phyloP scores from a whole-genome alignment of 2,329 filamentous ascomycete species.

The Xylariomycetidae sp. region DNA sequence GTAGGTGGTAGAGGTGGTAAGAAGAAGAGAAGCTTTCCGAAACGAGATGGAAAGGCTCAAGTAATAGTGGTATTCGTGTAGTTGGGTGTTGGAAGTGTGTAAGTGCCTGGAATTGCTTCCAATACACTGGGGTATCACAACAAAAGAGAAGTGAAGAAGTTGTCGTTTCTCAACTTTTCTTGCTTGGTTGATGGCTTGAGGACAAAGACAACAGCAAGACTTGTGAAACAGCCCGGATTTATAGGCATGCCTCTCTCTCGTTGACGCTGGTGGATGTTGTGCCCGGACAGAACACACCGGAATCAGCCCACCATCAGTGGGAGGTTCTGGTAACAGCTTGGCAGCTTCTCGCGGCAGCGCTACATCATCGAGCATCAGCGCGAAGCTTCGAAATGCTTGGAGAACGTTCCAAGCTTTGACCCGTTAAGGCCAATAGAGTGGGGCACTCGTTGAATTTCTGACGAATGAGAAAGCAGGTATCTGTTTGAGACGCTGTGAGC shows the following conservation, averaged over 20 bases:
- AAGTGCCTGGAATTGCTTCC: no score
- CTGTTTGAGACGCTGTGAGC: no score
- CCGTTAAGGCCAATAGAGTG: neutral
- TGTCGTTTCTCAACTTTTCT: no score
- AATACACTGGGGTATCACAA: no score
- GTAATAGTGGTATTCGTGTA: no score
- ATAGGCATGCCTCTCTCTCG: slow-evolving; percentile 3
- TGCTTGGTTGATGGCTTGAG: no score
- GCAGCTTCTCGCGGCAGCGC: slow-evolving; percentile 9
- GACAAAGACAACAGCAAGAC: no score
- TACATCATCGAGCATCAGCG: slow-evolving; percentile 17
- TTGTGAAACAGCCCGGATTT: slow-evolving; percentile 3
- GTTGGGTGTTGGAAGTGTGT: no score
- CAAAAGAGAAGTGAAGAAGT: no score
- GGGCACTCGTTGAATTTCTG: neutral
- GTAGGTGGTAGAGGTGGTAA: slow-evolving; percentile 2
- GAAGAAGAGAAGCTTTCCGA: no score
- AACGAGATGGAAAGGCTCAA: no score
- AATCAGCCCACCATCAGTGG: slow-evolving; percentile 1
- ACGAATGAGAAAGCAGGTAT: no score
- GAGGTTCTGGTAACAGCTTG: slow-evolving; percentile 2
- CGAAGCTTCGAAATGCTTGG: slow-evolving; percentile 11
- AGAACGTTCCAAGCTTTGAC: slow-evolving; percentile 12
- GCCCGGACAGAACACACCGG: slow-evolving; percentile 1
- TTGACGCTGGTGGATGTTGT: slow-evolving; percentile 4